Evolutionary conservation across 1,284 basidiomycete genomes (phyloP), one percentile per base, ranked within the genome.

Genomic region (Pseudozyma flocculosa): DNA sequence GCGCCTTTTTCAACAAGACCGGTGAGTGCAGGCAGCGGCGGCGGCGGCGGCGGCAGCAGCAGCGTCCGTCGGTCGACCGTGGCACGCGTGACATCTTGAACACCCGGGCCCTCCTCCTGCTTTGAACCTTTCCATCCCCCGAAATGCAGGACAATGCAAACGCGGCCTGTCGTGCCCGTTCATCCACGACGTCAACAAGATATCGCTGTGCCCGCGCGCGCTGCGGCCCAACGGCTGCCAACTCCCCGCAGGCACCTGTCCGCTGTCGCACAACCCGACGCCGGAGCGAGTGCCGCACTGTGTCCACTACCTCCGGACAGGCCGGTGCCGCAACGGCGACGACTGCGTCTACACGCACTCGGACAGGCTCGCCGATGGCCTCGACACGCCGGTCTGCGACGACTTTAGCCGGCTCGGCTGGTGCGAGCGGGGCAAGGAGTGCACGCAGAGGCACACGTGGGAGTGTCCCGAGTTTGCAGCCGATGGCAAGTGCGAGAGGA

Each of bases 401-500:
- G 50, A 60, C 17, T 78, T 78, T 26, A 57, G 64, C 48, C 51
- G 61, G 8, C 48, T 68, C 30, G 75, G 75, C 4, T 78, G 73
- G 73, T 78, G 75, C 54, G 68, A 70, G 2, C 44, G 45, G 19
- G 75, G 75, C 1, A 41, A 23, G 19, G 48, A 32, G 10, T 78
- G 75, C 42, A 37, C 43, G 13, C 18, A 57, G 45, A 52, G 74
- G 21, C 75, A 78, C 44, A 70, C 75, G 29, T 73, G 64, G 40
- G 75, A 76, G 23, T 75, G 73, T 45, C 71, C 73, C 2, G 73
- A 73, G 37, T 76, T 73, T 46, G 59, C 68, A 14, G 65, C 67
- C 23, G 56, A 53, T 19, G 74, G 75, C 11, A 58, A 47, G 34
- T 76, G 74, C 48, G 39, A 52, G 2, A 49, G 54, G 15, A 58